phyloP scores from a whole-genome alignment of 495 filamentous ascomycete genomes.

The Glonium stellatum region DNA sequence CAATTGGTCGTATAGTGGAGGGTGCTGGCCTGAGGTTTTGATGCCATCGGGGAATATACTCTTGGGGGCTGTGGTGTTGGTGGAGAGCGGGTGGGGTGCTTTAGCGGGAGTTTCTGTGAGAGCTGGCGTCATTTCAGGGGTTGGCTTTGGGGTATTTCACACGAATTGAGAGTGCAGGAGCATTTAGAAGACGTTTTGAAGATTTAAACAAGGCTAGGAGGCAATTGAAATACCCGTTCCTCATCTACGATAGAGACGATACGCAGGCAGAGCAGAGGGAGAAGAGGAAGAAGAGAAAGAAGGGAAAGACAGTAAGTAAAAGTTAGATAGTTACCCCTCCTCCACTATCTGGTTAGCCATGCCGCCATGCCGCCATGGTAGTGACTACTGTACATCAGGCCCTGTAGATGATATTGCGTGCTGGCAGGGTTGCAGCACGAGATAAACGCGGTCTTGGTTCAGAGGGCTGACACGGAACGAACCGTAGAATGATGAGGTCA shows the following conservation, averaged over 20 bases:
- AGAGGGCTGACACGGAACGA: neutral
- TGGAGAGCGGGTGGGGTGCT: neutral
- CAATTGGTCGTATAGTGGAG: constrained; percentile 60
- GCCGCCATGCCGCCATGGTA: neutral
- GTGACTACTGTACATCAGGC: neutral
- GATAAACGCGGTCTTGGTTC: neutral
- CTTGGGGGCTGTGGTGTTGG: constrained; percentile 24
- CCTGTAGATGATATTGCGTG: neutral
- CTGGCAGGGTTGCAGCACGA: neutral
- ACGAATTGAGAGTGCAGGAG: no score
- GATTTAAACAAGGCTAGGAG: neutral
- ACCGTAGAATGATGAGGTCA: neutral
- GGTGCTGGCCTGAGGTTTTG: constrained; percentile 73
- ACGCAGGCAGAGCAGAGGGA: no score
- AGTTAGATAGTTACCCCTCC: neutral
- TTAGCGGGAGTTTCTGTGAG: neutral
- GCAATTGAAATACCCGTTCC: neutral
- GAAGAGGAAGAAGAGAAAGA: no score
- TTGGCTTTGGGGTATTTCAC: neutral
- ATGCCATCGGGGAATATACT: constrained; percentile 38
- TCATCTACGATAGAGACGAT: no score
- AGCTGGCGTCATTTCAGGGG: neutral
- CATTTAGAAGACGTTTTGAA: neutral
- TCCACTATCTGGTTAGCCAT: no score
- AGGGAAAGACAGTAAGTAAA: no score